These are phyloP conservation scores for Ilex paraguariensis DNA, from an alignment of 305 asterid genomes.

Conservation along the genomic window DNA sequence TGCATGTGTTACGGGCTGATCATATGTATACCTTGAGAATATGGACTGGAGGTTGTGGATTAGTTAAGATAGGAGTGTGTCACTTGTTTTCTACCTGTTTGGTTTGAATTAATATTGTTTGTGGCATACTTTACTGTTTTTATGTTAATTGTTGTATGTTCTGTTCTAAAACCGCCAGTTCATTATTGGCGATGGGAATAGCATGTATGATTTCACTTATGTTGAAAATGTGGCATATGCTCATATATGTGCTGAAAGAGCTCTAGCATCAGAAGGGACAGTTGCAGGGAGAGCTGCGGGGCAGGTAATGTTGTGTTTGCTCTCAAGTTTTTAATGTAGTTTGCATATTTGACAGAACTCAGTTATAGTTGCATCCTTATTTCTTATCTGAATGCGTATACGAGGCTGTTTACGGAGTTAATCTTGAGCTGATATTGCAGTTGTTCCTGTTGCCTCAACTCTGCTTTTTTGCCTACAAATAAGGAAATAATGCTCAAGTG, in stretches of 20 bases:
- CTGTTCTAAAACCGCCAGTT: conserved; percentile 44
- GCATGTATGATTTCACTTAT: conserved; percentile 86
- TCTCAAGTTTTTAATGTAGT: neutral
- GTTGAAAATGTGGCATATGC: conserved; percentile 99
- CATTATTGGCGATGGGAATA: conserved; percentile 89
- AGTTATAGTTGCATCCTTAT: too few relatives aligned
- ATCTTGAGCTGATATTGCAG: too few relatives aligned
- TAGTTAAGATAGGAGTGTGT: neutral
- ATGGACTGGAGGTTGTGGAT: neutral
- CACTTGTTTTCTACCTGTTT: neutral
- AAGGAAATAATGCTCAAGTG: too few relatives aligned
- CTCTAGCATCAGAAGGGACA: conserved; percentile 69
- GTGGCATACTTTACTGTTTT: too few relatives aligned
- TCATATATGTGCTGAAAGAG: conserved; percentile 96
- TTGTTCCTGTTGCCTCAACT: too few relatives aligned
- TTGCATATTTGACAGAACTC: neutral
- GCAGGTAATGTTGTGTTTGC: conserved; percentile 41
- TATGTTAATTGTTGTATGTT: neutral
- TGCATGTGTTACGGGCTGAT: neutral
- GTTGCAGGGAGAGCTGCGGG: conserved; percentile 89
- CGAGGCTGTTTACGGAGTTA: too few relatives aligned
- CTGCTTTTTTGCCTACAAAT: too few relatives aligned
- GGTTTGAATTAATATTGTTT: too few relatives aligned
- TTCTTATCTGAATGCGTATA: too few relatives aligned
- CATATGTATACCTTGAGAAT: neutral